Conservation (phyloP, 495 filamentous ascomycete species). For the Lasiosphaeriaceae sp. region DNA sequence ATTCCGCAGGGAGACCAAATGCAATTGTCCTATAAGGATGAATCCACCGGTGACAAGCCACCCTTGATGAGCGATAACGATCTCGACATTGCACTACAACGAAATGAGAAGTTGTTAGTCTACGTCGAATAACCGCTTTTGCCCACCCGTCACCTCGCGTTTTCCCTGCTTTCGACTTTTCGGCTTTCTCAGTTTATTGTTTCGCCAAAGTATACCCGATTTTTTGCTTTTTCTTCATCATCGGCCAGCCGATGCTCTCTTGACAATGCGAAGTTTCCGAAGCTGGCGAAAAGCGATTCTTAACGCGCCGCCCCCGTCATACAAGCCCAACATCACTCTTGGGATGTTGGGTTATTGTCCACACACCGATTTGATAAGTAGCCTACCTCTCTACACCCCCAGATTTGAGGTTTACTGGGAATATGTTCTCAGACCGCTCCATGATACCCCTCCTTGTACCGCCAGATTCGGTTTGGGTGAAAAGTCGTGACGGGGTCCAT, state of each 20-base stretch:
- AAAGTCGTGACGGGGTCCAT: neutral
- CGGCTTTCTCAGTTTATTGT: neutral
- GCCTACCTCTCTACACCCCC: neutral
- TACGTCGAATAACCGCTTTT: constrained; percentile 53
- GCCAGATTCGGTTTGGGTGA: neutral
- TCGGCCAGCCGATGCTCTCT: no score
- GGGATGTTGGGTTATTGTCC: no score
- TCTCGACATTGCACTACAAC: constrained; percentile 69
- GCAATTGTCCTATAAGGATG: constrained; percentile 81
- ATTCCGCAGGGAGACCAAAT: constrained; percentile 61
- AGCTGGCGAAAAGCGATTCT: no score
- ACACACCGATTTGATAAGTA: no score
- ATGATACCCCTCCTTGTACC: neutral
- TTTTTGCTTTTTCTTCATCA: neutral
- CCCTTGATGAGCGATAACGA: constrained; percentile 75
- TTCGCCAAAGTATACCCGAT: constrained; percentile 7
- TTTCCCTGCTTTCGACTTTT: neutral
- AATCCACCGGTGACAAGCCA: constrained; percentile 68
- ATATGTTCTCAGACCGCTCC: neutral
- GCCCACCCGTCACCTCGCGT: neutral
- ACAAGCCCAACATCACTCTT: no score
- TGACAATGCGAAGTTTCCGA: neutral
- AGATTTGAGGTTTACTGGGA: neutral
- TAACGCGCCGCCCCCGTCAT: no score
- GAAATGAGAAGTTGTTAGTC: constrained; percentile 83